phyloP scores from a whole-genome alignment of 495 filamentous ascomycete species.

The Penicillium tannophilum region DNA sequence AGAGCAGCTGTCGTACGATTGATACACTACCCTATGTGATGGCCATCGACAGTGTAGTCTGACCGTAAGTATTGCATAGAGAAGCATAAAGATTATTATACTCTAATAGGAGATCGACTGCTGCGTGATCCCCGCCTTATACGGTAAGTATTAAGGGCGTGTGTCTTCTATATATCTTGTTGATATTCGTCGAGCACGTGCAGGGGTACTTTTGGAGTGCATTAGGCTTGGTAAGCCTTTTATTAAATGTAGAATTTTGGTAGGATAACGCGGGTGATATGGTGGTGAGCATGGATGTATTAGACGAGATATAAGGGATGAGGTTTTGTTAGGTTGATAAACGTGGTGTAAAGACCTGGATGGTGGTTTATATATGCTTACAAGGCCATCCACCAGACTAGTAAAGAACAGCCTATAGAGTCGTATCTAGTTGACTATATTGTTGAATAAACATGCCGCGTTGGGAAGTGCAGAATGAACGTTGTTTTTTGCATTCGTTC shows the following conservation, averaged over 20 bases:
- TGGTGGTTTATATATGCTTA: no score
- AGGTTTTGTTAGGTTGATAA: neutral
- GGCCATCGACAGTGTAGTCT: constrained; percentile 2
- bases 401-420: no score
- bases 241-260: neutral
- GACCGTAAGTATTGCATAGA: neutral
- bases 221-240: neutral
- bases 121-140: neutral
- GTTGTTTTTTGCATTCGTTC: no score
- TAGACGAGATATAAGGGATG: neutral
- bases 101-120: neutral
- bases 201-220: neutral
- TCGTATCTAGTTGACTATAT: no score
- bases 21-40: constrained; percentile 1
- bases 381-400: no score
- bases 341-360: neutral
- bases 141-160: neutral
- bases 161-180: neutral
- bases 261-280: neutral
- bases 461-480: no score
- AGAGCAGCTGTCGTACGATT: constrained; percentile 2
- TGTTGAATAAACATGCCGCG: no score
- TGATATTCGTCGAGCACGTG: neutral
- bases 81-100: neutral
- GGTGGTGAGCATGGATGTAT: neutral